Base-by-base conservation (phyloP, 768 basidiomycete genomes). In the Boletus edulis region DNA sequence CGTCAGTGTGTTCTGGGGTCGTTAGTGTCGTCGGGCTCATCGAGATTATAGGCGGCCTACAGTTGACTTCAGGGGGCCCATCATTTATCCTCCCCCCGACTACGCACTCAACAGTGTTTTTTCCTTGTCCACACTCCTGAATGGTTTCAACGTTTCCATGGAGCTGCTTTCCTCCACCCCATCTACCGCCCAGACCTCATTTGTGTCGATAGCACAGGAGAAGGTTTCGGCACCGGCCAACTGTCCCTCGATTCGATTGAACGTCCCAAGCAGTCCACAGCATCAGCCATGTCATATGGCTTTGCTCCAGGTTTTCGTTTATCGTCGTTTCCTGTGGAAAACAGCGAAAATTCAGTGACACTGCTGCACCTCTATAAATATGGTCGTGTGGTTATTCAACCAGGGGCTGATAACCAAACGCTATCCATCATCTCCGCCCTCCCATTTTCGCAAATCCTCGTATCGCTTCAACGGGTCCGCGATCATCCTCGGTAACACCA, bases 361-460 rank as follows among this genome's bases (percentile, higher is more conserved):
- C 12, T 4, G 34, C 3, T 1, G 22, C 24, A 56, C 56, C 20
- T 57, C 37, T n/a, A 56, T 57, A 5, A 49, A 56, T 31, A 46
- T 9, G 15, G 24, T 53, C 1, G 54, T 57, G 41, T 56, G 53
- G 27, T 57, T 50, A 14, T 57, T 57, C 54, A 57, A 46, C 56
- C 54, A 57, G 32, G 31, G 22, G 22, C 35, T n/a, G 46, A 49
- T 27, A 43, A 44, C 6, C 41, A 41, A 14, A 31, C 50, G 20
- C 20, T 20, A 20, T 20, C 20, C 20, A 20, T 20, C 20, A 20
- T 20, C 20, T 20, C 20, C 20, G 20, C 20, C 14, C 38, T 58
- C 18, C 22, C 45, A 18, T 29, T 5, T 22, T 39, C 31, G 6
- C 14, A 17, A 17, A 11, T 40, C 39, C 13, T 12, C 40, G 7